A percentile compares a stretch with the other conserved stretches of the same genome.
Conservation (phyloP, 345 rosid genomes). For the Cochlearia excelsa region DNA sequence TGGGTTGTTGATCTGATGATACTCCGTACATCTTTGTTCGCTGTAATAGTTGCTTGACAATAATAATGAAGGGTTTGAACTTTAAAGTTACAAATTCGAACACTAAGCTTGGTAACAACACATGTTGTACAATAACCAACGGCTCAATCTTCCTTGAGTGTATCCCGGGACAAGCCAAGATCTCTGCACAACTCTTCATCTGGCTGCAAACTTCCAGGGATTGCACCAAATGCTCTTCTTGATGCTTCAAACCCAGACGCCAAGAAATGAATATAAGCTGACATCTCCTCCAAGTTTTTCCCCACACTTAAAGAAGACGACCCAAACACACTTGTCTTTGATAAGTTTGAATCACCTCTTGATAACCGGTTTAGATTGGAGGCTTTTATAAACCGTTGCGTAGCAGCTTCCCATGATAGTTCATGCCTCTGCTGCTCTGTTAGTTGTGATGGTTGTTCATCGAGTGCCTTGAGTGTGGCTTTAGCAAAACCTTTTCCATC, state of each 20-base stretch:
- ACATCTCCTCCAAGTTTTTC: constrained; percentile 59
- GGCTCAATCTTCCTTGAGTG: constrained; percentile 25
- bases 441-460: constrained; percentile 61
- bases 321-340: constrained; percentile 41
- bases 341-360: constrained; percentile 25
- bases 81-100: no score
- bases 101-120: not conserved
- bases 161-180: constrained; percentile 55
- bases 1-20: not conserved
- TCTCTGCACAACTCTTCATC: constrained; percentile 75
- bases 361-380: constrained; percentile 44
- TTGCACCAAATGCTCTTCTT: constrained; percentile 79
- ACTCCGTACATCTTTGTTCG: no score
- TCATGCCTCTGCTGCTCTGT: constrained; percentile 64
- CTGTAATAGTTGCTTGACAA: no score
- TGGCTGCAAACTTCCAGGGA: constrained; percentile 73
- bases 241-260: constrained; percentile 74
- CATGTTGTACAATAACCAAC: constrained; percentile 12
- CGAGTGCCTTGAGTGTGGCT: constrained; percentile 54
- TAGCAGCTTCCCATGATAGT: constrained; percentile 92
- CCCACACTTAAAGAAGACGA: constrained; percentile 47
- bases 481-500: constrained; percentile 52
- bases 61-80: no score
- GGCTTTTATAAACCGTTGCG: constrained; percentile 63
- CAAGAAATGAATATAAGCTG: constrained; percentile 63